phyloP scores from a whole-genome alignment of 169 alveolate species.

The Blepharisma undulans region DNA sequence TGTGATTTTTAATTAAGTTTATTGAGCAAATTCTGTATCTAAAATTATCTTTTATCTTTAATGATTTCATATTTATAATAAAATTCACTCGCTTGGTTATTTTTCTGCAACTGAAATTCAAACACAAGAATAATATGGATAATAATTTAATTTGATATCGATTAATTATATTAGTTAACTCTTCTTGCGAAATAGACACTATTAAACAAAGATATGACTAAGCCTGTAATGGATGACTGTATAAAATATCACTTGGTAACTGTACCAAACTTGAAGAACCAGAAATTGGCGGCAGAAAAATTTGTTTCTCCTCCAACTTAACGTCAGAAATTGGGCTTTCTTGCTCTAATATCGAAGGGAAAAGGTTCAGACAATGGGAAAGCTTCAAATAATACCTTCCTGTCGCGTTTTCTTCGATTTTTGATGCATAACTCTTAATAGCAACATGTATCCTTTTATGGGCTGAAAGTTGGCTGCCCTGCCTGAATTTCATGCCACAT shows the following conservation, averaged over 20 bases:
- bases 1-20: no score
- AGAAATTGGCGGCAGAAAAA: not conserved
- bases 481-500: slow-evolving; percentile 27
- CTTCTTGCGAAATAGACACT: not conserved
- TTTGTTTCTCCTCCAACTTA: not conserved
- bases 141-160: not conserved
- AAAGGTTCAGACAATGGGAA: not conserved
- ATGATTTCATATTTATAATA: not conserved
- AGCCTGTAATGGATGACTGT: not conserved
- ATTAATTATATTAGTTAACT: not conserved
- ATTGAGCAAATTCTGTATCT: no score
- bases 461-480: not conserved
- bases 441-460: slow-evolving; percentile 21
- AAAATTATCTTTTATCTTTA: no score
- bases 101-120: not conserved
- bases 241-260: not conserved
- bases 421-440: not conserved
- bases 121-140: not conserved
- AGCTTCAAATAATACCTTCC: not conserved
- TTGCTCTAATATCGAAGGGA: not conserved
- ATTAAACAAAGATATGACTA: not conserved
- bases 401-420: not conserved
- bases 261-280: not conserved
- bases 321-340: not conserved
- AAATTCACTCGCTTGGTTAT: not conserved